phyloP scores from a whole-genome alignment of 192 early-diverging fungal genomes.

The Rhizophagus sp. region DNA sequence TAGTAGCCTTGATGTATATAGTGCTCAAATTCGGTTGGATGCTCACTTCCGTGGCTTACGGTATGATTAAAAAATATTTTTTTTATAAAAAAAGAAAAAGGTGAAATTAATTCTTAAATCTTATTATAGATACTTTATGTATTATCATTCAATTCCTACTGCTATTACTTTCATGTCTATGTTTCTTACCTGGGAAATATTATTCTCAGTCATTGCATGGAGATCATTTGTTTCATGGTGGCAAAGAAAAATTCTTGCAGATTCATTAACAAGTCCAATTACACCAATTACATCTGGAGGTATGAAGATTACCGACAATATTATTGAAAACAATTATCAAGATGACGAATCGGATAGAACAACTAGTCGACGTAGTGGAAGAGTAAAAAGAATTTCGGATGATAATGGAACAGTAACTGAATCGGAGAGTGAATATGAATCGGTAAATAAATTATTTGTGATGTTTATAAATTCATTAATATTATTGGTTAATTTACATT shows the following conservation, averaged over 20 bases:
- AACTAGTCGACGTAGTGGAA: background rate
- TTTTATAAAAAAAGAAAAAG: background rate
- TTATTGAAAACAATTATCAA: background rate
- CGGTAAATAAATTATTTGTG: background rate
- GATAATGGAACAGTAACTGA: slow-evolving; percentile 2
- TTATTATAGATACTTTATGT: slow-evolving; percentile 53
- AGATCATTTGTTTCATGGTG: slow-evolving; percentile 39
- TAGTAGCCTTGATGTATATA: slow-evolving; percentile 51
- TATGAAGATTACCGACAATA: background rate
- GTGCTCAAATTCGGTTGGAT: slow-evolving; percentile 48
- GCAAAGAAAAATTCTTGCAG: background rate
- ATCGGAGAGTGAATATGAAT: slow-evolving; percentile 14
- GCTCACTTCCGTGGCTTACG: slow-evolving; percentile 59
- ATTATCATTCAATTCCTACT: slow-evolving; percentile 47
- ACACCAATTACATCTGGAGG: background rate
- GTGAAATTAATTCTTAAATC: too few species aligned
- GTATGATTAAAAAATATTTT: slow-evolving; percentile 29
- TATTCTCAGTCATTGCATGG: slow-evolving; percentile 55
- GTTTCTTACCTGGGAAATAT: slow-evolving; percentile 51
- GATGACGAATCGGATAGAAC: slow-evolving; percentile 10
- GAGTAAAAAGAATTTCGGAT: background rate
- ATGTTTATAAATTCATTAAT: background rate
- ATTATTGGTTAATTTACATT: background rate
- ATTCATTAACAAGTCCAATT: background rate
- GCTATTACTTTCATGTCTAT: slow-evolving; percentile 44